phyloP scores from a whole-genome alignment of 257 asterid species.

The Solanum piurae region DNA sequence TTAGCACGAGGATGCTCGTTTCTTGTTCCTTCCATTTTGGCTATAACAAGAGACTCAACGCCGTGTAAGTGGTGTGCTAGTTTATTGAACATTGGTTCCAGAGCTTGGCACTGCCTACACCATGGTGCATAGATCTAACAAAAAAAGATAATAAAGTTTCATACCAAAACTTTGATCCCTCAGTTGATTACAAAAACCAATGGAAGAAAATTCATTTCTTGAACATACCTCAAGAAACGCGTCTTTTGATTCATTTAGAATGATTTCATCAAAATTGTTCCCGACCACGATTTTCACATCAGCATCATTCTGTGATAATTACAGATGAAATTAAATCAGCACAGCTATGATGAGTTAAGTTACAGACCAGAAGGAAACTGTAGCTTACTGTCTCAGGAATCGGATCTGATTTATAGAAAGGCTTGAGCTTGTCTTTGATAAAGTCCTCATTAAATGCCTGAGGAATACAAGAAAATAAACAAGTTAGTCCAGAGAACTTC shows the following conservation, averaged over 20 bases:
- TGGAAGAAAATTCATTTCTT: neutral
- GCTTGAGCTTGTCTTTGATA: conserved; percentile 62
- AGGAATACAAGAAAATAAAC: conserved; percentile 3
- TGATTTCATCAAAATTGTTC: conserved; percentile 13
- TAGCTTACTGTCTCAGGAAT: conserved; percentile 67
- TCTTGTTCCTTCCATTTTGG: conserved; percentile 95
- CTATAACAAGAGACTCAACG: conserved; percentile 47
- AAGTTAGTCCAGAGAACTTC: neutral
- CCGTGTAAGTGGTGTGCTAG: conserved; percentile 71
- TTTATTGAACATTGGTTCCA: conserved; percentile 79
- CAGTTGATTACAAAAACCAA: neutral
- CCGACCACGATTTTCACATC: conserved; percentile 64
- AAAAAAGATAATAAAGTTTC: neutral
- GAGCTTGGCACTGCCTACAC: conserved; percentile 92
- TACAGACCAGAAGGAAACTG: neutral
- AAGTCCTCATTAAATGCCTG: conserved; percentile 69
- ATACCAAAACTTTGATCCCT: neutral
- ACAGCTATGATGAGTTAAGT: neutral
- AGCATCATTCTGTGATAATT: conserved; percentile 29
- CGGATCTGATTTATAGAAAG: conserved; percentile 87
- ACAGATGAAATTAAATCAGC: neutral
- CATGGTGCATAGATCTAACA: conserved; percentile 86
- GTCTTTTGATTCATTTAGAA: conserved; percentile 77
- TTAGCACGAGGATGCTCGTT: conserved; percentile 86
- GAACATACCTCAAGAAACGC: conserved; percentile 83